Conservation (phyloP, 2,329 filamentous ascomycete genomes). For the Cercospora zeae-maydis region DNA sequence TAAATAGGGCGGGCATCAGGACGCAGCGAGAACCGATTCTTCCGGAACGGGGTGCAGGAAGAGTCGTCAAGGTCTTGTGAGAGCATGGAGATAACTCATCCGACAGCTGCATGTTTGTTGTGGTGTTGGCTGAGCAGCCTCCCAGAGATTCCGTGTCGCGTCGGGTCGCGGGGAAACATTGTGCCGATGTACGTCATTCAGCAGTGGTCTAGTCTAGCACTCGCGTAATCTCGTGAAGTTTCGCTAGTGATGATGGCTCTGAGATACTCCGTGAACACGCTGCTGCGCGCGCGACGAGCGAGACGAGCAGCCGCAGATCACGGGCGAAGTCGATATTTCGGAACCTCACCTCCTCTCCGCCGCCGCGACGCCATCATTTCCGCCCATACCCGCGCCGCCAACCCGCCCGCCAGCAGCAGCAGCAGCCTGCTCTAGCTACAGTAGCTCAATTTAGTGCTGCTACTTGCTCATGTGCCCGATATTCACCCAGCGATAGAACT, state of each 20-base stretch:
- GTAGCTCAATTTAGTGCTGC: not conserved
- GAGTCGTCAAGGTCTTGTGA: not conserved
- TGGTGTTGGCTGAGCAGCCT: too few species aligned
- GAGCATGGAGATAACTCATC: too few species aligned
- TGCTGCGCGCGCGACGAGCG: not conserved
- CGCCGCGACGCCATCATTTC: not conserved
- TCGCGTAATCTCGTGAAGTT: not conserved
- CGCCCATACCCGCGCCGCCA: not conserved
- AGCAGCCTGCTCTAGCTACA: not conserved
- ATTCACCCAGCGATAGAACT: constrained; percentile 8
- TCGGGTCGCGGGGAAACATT: not conserved
- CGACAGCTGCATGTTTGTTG: too few species aligned
- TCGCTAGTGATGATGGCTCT: not conserved
- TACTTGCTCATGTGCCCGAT: constrained; percentile 4
- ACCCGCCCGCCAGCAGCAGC: not conserved
- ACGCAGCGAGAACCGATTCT: too few species aligned
- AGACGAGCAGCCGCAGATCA: not conserved
- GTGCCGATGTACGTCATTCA: not conserved
- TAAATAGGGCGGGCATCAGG: too few species aligned
- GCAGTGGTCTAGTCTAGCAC: not conserved
- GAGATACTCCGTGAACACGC: not conserved
- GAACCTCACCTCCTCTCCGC: not conserved
- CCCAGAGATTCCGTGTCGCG: too few species aligned
- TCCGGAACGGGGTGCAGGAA: too few species aligned
- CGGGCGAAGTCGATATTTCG: not conserved